Conservation (phyloP, 768 basidiomycete species). For the Symmetrospora coprosmae region DNA sequence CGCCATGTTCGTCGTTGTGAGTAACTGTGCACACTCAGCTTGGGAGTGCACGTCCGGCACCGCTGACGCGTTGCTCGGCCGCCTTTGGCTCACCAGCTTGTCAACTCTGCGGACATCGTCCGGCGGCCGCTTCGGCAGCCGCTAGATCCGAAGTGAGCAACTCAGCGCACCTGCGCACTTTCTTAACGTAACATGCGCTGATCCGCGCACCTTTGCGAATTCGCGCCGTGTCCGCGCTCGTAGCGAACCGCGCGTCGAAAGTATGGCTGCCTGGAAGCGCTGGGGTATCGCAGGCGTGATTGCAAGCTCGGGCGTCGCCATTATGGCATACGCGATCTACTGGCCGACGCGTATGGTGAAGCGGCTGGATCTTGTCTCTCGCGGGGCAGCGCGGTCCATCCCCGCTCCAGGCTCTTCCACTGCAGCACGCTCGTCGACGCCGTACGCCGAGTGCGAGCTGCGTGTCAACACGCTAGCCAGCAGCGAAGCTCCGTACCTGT, state of each 20-base stretch:
- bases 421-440: too few relatives aligned
- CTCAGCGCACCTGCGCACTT: background rate
- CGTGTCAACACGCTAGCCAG: too few relatives aligned
- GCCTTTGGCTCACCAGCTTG: background rate
- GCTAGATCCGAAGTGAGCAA: constrained; percentile 6
- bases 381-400: too few relatives aligned
- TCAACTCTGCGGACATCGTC: constrained; percentile 13
- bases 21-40: too few relatives aligned
- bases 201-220: too few relatives aligned
- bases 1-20: too few relatives aligned
- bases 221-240: too few relatives aligned
- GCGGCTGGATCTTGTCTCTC: background rate
- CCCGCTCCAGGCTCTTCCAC: too few relatives aligned
- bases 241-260: constrained; percentile 9
- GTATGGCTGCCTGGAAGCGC: constrained; percentile 16
- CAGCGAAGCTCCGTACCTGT: too few relatives aligned
- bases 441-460: too few relatives aligned
- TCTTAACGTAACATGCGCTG: background rate
- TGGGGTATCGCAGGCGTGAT: background rate
- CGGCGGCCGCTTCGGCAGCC: background rate
- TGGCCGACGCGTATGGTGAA: constrained; percentile 19
- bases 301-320: background rate
- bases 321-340: background rate
- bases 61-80: too few relatives aligned
- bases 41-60: too few relatives aligned